Evolutionary conservation across 768 basidiomycete genomes (phyloP).

Genomic region (Cystoderma amianthinum): DNA sequence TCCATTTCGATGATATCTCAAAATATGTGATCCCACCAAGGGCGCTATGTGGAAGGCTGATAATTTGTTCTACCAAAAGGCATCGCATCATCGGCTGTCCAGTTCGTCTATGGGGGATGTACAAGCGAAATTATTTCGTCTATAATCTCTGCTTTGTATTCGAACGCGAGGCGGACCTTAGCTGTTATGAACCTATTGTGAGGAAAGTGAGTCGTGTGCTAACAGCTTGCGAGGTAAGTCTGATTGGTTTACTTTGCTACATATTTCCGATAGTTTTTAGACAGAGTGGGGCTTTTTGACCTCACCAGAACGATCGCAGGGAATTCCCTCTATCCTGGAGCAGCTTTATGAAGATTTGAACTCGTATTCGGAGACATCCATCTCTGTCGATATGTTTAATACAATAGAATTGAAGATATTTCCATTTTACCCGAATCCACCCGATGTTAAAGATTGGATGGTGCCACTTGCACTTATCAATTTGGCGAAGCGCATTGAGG

Average conservation of each 20-base stretch:
- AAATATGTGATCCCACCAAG: constrained; percentile 91
- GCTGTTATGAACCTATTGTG: constrained; percentile 94
- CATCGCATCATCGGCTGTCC: constrained; percentile 93
- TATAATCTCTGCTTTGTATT: constrained; percentile 98
- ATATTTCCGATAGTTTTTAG: constrained; percentile 25
- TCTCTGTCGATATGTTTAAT: constrained; percentile 86
- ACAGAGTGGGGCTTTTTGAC: constrained; percentile 90
- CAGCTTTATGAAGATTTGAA: constrained; percentile 97
- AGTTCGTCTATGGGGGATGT: constrained; percentile 67
- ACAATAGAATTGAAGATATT: constrained; percentile 95
- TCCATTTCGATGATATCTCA: constrained; percentile 88
- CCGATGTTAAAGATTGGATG: constrained; percentile 87
- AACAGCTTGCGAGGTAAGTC: constrained; percentile 78
- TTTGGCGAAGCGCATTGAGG: constrained; percentile 71
- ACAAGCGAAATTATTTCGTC: constrained; percentile 82
- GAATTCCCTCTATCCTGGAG: constrained; percentile 81
- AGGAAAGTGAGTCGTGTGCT: constrained; percentile 91
- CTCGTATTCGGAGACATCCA: constrained; percentile 94
- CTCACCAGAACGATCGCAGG: constrained; percentile 53
- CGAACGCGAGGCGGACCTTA: constrained; percentile 82
- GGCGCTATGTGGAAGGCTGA: constrained; percentile 80
- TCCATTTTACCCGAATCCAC: constrained; percentile 94
- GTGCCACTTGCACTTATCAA: constrained; percentile 90
- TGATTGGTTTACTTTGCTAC: not conserved
- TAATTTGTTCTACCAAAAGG: constrained; percentile 75